These are phyloP conservation scores for Colletotrichum higginsianum DNA, from an alignment of 2,329 filamentous ascomycete genomes.

Conservation along the genomic window DNA sequence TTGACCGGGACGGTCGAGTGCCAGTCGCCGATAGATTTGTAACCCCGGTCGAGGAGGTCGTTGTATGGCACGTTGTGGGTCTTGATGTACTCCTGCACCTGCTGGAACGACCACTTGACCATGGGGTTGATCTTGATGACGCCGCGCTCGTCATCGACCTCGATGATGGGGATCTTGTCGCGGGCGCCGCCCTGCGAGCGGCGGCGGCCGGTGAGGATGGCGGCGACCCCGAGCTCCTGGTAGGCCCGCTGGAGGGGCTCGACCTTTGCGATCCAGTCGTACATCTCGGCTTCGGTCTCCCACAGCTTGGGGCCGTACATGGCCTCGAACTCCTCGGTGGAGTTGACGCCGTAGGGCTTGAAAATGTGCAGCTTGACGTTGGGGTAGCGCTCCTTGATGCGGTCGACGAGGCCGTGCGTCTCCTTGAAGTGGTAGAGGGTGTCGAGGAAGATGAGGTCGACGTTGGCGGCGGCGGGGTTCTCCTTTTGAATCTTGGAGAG, in stretches of 20 bases:
- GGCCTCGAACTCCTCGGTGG: constrained; percentile 81
- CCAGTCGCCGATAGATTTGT: constrained; percentile 99
- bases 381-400: constrained; percentile 82
- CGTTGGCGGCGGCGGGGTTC: constrained; percentile 70
- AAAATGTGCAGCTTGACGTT: constrained; percentile 88
- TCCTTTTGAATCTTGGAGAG: constrained; percentile 80
- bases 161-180: constrained; percentile 90
- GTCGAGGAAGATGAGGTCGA: constrained; percentile 85
- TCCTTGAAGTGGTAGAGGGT: constrained; percentile 87
- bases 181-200: constrained; percentile 94
- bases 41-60: constrained; percentile 89
- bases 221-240: constrained; percentile 86
- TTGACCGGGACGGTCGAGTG: constrained; percentile 94
- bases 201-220: constrained; percentile 92
- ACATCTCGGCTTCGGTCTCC: constrained; percentile 88
- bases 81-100: constrained; percentile 90
- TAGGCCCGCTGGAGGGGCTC: constrained; percentile 96
- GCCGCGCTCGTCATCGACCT: constrained; percentile 88
- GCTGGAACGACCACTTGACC: constrained; percentile 92
- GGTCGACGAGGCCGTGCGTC: constrained; percentile 81
- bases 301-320: constrained; percentile 88
- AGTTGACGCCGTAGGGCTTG: constrained; percentile 85
- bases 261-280: constrained; percentile 98
- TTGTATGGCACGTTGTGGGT: constrained; percentile 95
- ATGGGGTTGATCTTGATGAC: constrained; percentile 98